Evolutionary conservation across 371 early-diverging fungal species (phyloP).

Genomic region (Lichtheimia corymbifera): DNA sequence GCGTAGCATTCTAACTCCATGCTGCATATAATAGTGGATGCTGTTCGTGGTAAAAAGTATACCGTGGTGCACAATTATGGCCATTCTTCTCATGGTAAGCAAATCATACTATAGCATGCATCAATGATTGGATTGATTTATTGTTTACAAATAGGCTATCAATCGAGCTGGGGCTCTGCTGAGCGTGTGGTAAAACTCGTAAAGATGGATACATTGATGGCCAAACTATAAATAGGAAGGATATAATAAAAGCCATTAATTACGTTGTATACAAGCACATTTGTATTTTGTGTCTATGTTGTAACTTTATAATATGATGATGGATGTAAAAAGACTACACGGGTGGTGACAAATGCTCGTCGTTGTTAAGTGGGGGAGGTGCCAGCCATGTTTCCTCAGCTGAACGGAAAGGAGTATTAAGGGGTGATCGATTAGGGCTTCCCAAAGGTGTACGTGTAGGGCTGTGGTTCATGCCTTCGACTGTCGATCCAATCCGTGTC

Average conservation of each 20-base stretch:
- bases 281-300: too few species aligned
- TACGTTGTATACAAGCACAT: background rate
- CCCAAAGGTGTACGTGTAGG: background rate
- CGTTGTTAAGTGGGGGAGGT: background rate
- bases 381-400: constrained; percentile 1
- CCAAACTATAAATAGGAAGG: constrained; percentile 28
- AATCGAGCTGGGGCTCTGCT: constrained; percentile 49
- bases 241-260: background rate
- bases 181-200: constrained; percentile 30
- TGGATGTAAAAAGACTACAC: background rate
- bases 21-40: background rate
- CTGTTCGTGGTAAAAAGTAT: constrained; percentile 29
- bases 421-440: background rate
- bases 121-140: background rate
- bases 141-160: constrained; percentile 26
- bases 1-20: background rate
- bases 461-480: background rate
- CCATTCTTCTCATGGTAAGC: constrained; percentile 44
- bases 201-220: constrained; percentile 14
- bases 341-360: constrained; percentile 9
- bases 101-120: background rate
- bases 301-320: background rate
- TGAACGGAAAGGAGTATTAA: background rate
- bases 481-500: constrained; percentile 21
- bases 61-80: constrained; percentile 46